Evolutionary conservation across 1,284 basidiomycete species (phyloP).

Genomic region (Somion occarium): DNA sequence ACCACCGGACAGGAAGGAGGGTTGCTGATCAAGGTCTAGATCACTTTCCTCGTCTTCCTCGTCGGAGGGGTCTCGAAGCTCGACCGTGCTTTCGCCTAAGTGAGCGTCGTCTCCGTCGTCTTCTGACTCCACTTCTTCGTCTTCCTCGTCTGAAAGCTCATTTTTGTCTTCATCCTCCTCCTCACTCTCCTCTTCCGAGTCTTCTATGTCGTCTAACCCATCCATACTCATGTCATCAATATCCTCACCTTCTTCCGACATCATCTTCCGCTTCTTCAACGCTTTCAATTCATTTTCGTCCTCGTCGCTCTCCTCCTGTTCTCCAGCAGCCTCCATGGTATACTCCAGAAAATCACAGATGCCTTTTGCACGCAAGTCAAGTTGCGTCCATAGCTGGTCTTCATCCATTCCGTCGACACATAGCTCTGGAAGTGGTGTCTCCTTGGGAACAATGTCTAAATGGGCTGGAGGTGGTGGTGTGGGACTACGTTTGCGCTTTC

Average conservation of each 20-base stretch:
- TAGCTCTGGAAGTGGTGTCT: constrained; percentile 75
- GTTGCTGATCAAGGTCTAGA: constrained; percentile 30
- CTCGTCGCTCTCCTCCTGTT: constrained; percentile 14
- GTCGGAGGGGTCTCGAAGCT: constrained; percentile 27
- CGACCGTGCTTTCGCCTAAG: constrained; percentile 20
- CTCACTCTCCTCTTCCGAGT: constrained; percentile 17
- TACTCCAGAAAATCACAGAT: constrained; percentile 62
- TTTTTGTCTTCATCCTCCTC: background rate
- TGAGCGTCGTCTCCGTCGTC: constrained; percentile 29
- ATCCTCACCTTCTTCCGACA: constrained; percentile 13
- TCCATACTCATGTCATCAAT: background rate
- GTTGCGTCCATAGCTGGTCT: constrained; percentile 91
- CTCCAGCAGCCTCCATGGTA: constrained; percentile 45
- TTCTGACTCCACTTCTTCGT: constrained; percentile 26
- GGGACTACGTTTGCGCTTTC: constrained; percentile 39
- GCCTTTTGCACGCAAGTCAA: constrained; percentile 72
- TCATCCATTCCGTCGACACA: constrained; percentile 81
- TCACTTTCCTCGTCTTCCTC: constrained; percentile 34
- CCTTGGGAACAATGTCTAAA: constrained; percentile 33
- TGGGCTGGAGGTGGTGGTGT: constrained; percentile 27
- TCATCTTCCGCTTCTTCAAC: constrained; percentile 14
- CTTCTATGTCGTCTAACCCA: constrained; percentile 8
- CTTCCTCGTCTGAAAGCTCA: constrained; percentile 19
- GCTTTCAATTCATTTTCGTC: constrained; percentile 13
- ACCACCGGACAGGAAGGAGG: constrained; percentile 24